phyloP scores from a whole-genome alignment of 163 green algal species.

The Prototheca cutis region DNA sequence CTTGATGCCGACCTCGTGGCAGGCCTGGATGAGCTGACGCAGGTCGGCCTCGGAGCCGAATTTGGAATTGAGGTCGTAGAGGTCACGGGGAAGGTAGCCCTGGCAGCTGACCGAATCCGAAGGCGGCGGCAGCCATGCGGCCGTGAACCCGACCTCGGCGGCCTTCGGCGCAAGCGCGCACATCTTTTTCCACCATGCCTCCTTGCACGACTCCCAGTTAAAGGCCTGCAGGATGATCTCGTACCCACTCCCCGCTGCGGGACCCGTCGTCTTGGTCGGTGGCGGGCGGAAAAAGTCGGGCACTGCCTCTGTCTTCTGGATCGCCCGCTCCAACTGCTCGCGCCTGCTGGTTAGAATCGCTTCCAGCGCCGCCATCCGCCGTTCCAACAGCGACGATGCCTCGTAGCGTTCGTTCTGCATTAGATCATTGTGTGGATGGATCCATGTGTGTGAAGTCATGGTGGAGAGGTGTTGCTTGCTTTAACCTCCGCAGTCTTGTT shows the following conservation, averaged over 20 bases:
- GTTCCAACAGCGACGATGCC: constrained; percentile 66
- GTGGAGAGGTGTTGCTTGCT: no score
- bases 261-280: constrained; percentile 38
- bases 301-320: constrained; percentile 15
- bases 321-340: constrained; percentile 8
- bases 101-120: constrained; percentile 73
- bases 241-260: constrained; percentile 62
- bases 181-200: constrained; percentile 59
- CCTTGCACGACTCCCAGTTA: constrained; percentile 84
- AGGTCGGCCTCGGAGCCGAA: constrained; percentile 84
- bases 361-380: constrained; percentile 83
- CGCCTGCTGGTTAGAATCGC: constrained; percentile 57
- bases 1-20: constrained; percentile 71
- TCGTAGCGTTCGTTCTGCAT: constrained; percentile 48
- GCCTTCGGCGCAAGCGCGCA: constrained; percentile 37
- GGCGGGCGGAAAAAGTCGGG: constrained; percentile 26
- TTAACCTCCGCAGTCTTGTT: no score
- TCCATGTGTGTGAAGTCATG: no score
- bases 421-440: background rate
- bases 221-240: constrained; percentile 92
- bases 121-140: constrained; percentile 87
- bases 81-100: constrained; percentile 70
- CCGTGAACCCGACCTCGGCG: constrained; percentile 69
- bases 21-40: constrained; percentile 52
- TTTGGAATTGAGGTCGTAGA: constrained; percentile 82